phyloP scores from a whole-genome alignment of 2,329 filamentous ascomycete genomes.

The Podosphaera xanthii region DNA sequence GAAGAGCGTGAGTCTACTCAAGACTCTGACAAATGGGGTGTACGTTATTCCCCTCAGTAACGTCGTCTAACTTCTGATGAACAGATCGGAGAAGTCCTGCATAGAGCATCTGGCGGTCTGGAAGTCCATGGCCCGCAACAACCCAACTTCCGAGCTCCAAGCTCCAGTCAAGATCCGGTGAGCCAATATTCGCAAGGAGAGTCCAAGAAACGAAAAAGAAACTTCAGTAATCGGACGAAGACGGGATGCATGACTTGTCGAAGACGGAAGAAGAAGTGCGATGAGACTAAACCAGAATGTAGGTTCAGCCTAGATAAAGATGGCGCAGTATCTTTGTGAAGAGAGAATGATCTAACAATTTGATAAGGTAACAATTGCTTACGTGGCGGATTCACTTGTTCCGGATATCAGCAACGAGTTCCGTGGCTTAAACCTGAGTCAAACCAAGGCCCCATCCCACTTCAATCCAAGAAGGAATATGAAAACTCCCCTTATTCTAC shows the following conservation, averaged over 20 bases:
- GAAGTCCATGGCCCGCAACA: slow-evolving; percentile 17
- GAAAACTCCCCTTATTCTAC: slow-evolving; percentile 29
- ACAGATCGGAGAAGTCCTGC: slow-evolving; percentile 26
- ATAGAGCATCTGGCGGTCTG: slow-evolving; percentile 22
- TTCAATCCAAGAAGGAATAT: slow-evolving; percentile 60
- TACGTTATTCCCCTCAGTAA: slow-evolving; percentile 19
- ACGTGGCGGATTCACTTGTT: slow-evolving; percentile 73
- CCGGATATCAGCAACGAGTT: slow-evolving; percentile 66
- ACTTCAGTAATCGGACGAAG: slow-evolving; percentile 89
- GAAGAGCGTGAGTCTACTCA: slow-evolving; percentile 7
- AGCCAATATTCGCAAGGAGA: slow-evolving; percentile 28
- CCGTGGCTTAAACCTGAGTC: slow-evolving; percentile 57
- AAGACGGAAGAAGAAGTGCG: slow-evolving; percentile 90
- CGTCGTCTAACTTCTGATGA: slow-evolving; percentile 25
- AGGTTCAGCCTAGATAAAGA: slow-evolving; percentile 19
- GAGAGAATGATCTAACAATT: slow-evolving; percentile 2
- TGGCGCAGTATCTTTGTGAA: background rate
- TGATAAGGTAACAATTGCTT: slow-evolving; percentile 61
- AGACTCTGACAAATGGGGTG: slow-evolving; percentile 10
- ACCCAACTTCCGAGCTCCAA: slow-evolving; percentile 18
- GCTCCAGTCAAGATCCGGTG: slow-evolving; percentile 16
- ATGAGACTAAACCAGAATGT: slow-evolving; percentile 86
- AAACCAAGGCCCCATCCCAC: slow-evolving; percentile 43
- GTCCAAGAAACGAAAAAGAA: slow-evolving; percentile 48
- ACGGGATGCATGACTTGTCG: slow-evolving; percentile 87